Base-by-base conservation (phyloP, 2,329 filamentous ascomycete species). In the Colletotrichum cordylinicola region DNA sequence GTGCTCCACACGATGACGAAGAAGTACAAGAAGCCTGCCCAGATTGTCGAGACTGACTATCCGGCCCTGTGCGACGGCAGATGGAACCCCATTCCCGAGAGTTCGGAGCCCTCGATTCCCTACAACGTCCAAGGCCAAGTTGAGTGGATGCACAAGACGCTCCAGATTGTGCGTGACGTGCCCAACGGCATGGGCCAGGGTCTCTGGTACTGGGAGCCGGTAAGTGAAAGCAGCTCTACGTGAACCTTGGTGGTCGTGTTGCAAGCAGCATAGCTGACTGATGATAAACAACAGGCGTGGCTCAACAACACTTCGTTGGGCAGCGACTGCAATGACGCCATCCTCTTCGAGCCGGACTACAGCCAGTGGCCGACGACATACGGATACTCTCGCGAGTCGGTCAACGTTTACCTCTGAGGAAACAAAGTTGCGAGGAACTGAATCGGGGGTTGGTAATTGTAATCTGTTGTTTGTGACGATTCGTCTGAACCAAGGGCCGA, bases 41-140 rank as follows among this genome's bases (percentile, higher is more conserved):
- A 75, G 73, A 70, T 75, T 8, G 73, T 75, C 16, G 73, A 75
- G 58, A 75, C 73, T 43, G 70, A 75, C 58, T 75, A 75, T 48
- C 73, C 73, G 21, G 73, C 73, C n/a, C 27, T 75, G 16, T 75
- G 73, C 64, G 56, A 73, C 64, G 73, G 73, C 27, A 60, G 15
- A 29, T 75, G 73, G 73, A 75, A 69, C 70, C 73, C 73, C 10
- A 73, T 75, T 5, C 73, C 73, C 18, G 52, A 48, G 62, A 68
- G 64, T 2, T 75, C 73, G 29, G 70, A 75, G 73, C 73, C 73
- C 9, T 64, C 70, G 43, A 75, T 75, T 60, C 73, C 73, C 4
- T 75, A 75, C 35, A 75, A 43, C 43, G 73, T 75, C 6, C 64
- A 72, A 7, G 73, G 73, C 2, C 73, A 75, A 70, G 27, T 73